Conservation (phyloP, 192 early-diverging fungal species). For the Backusella morwellensis region DNA sequence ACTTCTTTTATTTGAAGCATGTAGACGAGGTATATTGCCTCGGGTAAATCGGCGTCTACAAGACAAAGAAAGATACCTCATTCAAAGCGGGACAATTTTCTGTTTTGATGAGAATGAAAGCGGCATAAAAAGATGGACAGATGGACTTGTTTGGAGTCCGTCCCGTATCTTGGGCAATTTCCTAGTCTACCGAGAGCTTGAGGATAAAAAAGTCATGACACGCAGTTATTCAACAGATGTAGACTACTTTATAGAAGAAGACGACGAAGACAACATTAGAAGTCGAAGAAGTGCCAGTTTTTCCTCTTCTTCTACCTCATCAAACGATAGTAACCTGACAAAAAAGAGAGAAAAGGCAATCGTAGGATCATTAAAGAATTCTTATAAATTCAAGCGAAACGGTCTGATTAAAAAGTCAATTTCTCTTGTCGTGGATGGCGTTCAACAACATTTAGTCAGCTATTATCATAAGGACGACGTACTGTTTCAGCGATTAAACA, state of each 20-base stretch:
- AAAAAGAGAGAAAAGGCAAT: conserved; percentile 48
- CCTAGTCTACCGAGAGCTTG: conserved; percentile 74
- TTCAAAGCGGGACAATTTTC: conserved; percentile 72
- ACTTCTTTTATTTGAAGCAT: conserved; percentile 77
- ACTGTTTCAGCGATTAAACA: conserved; percentile 43
- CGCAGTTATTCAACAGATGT: conserved; percentile 8
- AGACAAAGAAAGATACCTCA: conserved; percentile 66
- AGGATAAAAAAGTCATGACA: conserved; percentile 19
- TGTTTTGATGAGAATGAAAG: conserved; percentile 84
- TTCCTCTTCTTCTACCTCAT: neutral
- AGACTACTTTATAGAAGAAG: neutral
- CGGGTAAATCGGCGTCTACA: conserved; percentile 66
- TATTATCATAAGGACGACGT: conserved; percentile 61
- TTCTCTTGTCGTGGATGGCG: conserved; percentile 64
- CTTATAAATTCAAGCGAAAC: conserved; percentile 54
- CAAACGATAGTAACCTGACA: neutral
- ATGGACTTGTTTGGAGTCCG: conserved; percentile 79
- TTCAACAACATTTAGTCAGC: conserved; percentile 54
- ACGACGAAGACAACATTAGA: neutral
- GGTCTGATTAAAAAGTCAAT: conserved; percentile 81
- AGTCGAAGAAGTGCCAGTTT: neutral
- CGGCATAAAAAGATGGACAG: conserved; percentile 85
- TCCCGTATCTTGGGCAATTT: conserved; percentile 81
- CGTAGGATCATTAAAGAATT: conserved; percentile 50
- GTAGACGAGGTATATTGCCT: conserved; percentile 60